Percentiles rank a stretch among this genome's conserved stretches.
Conservation (phyloP, 2,329 filamentous ascomycete species). For the Lachnellula occidentalis region DNA sequence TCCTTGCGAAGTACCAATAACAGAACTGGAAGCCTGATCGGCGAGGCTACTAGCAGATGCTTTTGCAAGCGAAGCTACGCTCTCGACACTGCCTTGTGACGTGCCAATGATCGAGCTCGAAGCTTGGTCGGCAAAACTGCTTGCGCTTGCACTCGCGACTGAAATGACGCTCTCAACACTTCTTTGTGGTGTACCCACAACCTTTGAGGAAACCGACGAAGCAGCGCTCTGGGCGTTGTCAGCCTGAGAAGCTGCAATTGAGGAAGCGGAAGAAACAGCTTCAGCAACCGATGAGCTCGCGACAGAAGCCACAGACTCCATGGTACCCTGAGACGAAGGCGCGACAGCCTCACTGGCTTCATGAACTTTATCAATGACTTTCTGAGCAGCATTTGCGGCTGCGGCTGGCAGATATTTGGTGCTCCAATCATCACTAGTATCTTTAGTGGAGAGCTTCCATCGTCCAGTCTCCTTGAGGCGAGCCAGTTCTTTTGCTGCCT, state of each 20-base stretch:
- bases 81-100: constrained; percentile 30
- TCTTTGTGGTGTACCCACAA: constrained; percentile 16
- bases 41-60: constrained; percentile 23
- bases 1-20: constrained; percentile 24
- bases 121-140: constrained; percentile 18
- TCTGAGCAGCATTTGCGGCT: constrained; percentile 40
- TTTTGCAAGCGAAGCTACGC: constrained; percentile 30
- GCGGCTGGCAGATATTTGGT: constrained; percentile 57
- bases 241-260: constrained; percentile 12
- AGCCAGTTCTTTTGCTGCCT: constrained; percentile 72
- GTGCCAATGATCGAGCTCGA: constrained; percentile 23
- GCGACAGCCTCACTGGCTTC: constrained; percentile 25
- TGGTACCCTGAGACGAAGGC: constrained; percentile 23
- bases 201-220: constrained; percentile 16
- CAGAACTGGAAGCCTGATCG: constrained; percentile 26
- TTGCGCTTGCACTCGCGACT: constrained; percentile 14
- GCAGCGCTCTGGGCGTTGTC: constrained; percentile 18
- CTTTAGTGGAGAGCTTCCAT: constrained; percentile 75
- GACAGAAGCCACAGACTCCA: constrained; percentile 31
- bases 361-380: constrained; percentile 23
- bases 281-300: constrained; percentile 21
- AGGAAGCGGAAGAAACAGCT: constrained; percentile 17
- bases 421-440: constrained; percentile 74
- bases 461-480: constrained; percentile 76
- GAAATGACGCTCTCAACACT: constrained; percentile 20